phyloP scores from a whole-genome alignment of 257 asterid genomes.

The Striga asiatica region DNA sequence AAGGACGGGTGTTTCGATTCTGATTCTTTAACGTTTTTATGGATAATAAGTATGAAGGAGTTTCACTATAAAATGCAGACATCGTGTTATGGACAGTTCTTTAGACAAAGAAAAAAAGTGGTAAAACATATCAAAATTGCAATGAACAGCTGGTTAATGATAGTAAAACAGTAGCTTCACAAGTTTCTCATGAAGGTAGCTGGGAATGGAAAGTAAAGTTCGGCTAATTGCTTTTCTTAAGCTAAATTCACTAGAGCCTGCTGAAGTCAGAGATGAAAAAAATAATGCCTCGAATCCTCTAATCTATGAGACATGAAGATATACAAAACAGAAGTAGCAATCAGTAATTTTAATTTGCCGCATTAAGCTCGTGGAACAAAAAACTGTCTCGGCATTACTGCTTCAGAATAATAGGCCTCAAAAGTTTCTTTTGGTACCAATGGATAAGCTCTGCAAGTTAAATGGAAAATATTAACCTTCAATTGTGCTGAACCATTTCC shows the following conservation, averaged over 20 bases:
- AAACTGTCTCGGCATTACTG: neutral
- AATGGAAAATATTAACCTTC: conserved; percentile 1
- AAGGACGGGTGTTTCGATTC: no score
- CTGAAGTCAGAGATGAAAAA: conserved; percentile 1
- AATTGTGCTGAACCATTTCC: conserved; percentile 6
- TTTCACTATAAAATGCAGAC: neutral
- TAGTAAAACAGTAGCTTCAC: no score
- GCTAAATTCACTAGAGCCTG: neutral
- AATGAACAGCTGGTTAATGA: no score
- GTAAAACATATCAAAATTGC: no score
- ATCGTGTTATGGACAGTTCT: no score
- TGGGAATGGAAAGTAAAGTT: conserved; percentile 8
- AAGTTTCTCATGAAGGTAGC: conserved; percentile 2
- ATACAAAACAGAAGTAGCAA: neutral
- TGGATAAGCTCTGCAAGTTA: neutral
- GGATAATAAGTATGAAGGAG: conserved; percentile 3
- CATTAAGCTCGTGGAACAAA: neutral
- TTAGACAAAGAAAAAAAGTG: no score
- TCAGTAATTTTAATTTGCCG: neutral
- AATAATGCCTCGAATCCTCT: neutral
- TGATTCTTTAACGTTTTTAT: no score
- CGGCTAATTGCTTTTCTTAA: conserved; percentile 3
- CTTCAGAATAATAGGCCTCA: neutral
- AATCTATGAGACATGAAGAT: neutral
- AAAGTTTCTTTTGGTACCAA: neutral